Percentiles rank a stretch among this genome's conserved stretches.
Conservation (phyloP, 495 filamentous ascomycete genomes). For the Amniculicola lignicola region DNA sequence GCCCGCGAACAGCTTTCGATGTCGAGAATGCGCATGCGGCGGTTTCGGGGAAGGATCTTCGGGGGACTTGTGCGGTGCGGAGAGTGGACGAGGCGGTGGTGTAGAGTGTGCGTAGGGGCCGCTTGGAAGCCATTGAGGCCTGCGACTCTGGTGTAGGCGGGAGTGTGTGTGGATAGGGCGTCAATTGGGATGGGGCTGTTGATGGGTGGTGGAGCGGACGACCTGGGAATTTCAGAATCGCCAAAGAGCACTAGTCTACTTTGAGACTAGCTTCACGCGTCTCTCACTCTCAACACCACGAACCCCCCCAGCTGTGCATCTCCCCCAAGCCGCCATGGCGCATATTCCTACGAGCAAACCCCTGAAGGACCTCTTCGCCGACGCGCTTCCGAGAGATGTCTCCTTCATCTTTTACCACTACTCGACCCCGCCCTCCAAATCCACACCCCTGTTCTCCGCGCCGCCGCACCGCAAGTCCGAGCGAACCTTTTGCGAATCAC, state of each 20-base stretch:
- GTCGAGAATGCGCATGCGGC: conserved; percentile 30
- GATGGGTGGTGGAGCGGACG: background rate
- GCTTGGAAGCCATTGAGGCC: conserved; percentile 28
- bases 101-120: conserved; percentile 21
- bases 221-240: background rate
- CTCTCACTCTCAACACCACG: background rate
- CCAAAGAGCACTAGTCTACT: too few relatives aligned
- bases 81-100: conserved; percentile 5
- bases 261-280: conserved; percentile 1
- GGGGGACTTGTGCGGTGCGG: conserved; percentile 1
- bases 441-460: conserved; percentile 72
- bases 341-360: background rate
- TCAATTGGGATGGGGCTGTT: background rate
- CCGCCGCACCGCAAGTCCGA: conserved; percentile 66
- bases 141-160: background rate
- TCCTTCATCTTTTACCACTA: conserved; percentile 78
- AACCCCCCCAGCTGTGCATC: background rate
- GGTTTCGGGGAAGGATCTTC: conserved; percentile 8
- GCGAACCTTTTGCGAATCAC: conserved; percentile 79
- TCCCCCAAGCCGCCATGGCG: background rate
- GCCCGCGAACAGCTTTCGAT: conserved; percentile 14
- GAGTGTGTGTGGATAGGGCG: background rate
- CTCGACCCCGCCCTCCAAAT: conserved; percentile 75
- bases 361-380: conserved; percentile 53
- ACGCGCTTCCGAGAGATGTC: conserved; percentile 65